A percentile compares a stretch with the other conserved stretches of the same genome.
Evolutionary conservation across 768 basidiomycete species (phyloP).

Genomic region (Boletales sp.): DNA sequence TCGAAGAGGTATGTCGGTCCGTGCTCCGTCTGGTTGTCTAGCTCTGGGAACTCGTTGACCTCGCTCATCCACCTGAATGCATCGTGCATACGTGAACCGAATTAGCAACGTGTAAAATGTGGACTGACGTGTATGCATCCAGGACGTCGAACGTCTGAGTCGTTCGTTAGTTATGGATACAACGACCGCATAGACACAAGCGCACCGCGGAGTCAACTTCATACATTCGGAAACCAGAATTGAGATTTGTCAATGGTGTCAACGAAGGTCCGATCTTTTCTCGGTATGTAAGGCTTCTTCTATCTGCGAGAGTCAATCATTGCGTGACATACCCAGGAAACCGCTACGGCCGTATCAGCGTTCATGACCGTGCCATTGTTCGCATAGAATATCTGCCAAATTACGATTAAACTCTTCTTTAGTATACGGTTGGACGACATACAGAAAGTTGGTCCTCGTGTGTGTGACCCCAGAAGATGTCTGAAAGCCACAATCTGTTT

Average conservation of each 20-base stretch:
- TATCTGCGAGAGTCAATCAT: not conserved
- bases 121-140: constrained; percentile 65
- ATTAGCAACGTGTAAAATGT: not conserved
- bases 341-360: constrained; percentile 48
- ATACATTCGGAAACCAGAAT: constrained; percentile 57
- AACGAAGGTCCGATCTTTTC: constrained; percentile 45
- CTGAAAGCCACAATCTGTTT: constrained; percentile 24
- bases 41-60: constrained; percentile 50
- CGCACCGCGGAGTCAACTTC: constrained; percentile 34
- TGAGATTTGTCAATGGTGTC: constrained; percentile 62
- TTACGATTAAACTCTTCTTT: not conserved
- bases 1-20: constrained; percentile 60
- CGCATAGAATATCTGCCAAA: constrained; percentile 57
- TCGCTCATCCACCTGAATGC: constrained; percentile 54
- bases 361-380: constrained; percentile 61
- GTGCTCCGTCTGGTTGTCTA: constrained; percentile 50
- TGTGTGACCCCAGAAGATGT: constrained; percentile 69
- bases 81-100: no score
- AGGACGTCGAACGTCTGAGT: constrained; percentile 66
- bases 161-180: not conserved
- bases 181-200: not conserved
- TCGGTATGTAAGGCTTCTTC: not conserved
- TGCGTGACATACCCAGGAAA: constrained; percentile 37
- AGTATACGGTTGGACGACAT: not conserved
- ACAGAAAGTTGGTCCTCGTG: constrained; percentile 67